A percentile compares a stretch with the other conserved stretches of the same genome.
phyloP scores from a whole-genome alignment of 306 rosid genomes.

The Rosa persica region DNA sequence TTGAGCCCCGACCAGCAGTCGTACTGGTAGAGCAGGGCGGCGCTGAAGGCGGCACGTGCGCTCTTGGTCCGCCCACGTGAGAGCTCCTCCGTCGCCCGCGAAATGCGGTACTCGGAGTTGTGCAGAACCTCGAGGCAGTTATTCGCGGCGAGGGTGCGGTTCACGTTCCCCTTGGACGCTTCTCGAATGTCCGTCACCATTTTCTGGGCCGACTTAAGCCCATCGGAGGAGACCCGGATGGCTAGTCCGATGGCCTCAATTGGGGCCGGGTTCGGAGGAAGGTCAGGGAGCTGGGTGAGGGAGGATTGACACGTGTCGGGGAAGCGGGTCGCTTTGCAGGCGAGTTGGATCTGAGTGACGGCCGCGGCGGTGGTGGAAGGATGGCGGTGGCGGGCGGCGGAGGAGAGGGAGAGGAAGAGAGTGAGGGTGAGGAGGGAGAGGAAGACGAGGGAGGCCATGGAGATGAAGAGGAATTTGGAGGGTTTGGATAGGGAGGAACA shows the following conservation, averaged over 20 bases:
- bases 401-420: conserved; percentile 43
- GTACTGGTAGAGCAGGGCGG: conserved; percentile 64
- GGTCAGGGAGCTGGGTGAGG: conserved; percentile 26
- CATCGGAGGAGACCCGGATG: conserved; percentile 37
- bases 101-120: conserved; percentile 55
- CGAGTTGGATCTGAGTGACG: conserved; percentile 29
- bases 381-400: conserved; percentile 33
- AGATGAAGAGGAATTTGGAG: conserved; percentile 41
- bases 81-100: conserved; percentile 43
- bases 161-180: conserved; percentile 37
- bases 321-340: conserved; percentile 82
- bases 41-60: conserved; percentile 74
- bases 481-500: conserved; percentile 7
- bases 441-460: conserved; percentile 58
- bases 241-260: conserved; percentile 52
- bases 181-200: conserved; percentile 51
- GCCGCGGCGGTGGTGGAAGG: neutral
- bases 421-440: conserved; percentile 41
- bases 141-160: conserved; percentile 61
- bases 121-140: conserved; percentile 55
- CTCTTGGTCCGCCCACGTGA: conserved; percentile 42
- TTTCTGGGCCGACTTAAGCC: conserved; percentile 51
- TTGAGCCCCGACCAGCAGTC: conserved; percentile 77
- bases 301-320: conserved; percentile 51
- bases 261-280: conserved; percentile 38